Conservation (phyloP, 2,329 filamentous ascomycete genomes). For the Curvularia spicifera region DNA sequence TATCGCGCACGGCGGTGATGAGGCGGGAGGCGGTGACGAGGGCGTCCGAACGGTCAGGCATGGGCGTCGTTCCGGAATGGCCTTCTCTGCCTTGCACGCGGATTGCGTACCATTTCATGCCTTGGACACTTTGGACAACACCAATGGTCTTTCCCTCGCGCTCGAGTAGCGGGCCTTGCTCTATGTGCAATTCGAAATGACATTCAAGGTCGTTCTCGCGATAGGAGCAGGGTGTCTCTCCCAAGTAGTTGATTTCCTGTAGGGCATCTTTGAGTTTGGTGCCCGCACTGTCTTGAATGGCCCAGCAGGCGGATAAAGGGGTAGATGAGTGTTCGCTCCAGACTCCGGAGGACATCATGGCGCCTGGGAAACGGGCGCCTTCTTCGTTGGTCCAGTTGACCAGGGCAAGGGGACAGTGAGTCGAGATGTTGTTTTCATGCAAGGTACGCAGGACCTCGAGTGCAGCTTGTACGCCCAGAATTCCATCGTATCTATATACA, state of each 20-base stretch:
- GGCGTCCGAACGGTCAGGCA: constrained; percentile 61
- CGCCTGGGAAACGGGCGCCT: constrained; percentile 76
- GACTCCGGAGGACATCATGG: constrained; percentile 75
- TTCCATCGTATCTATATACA: constrained; percentile 70
- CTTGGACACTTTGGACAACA: constrained; percentile 73
- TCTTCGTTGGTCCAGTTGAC: constrained; percentile 85
- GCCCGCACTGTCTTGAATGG: constrained; percentile 56
- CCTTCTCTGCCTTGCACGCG: constrained; percentile 42
- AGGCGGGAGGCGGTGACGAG: constrained; percentile 37
- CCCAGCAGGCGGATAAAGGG: constrained; percentile 36
- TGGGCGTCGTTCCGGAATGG: constrained; percentile 69
- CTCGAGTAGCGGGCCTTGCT: constrained; percentile 78
- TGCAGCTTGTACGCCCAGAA: constrained; percentile 72
- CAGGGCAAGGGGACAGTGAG: constrained; percentile 69
- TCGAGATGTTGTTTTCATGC: constrained; percentile 41
- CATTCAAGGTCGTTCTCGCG: constrained; percentile 68
- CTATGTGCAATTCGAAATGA: constrained; percentile 83
- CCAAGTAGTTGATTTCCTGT: constrained; percentile 42
- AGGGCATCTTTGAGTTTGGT: constrained; percentile 54
- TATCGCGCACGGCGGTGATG: constrained; percentile 35
- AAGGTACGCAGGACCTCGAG: constrained; percentile 49
- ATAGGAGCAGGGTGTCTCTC: constrained; percentile 59
- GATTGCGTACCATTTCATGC: constrained; percentile 68
- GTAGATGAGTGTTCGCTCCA: constrained; percentile 65
- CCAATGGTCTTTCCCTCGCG: constrained; percentile 65